Evolutionary conservation across 331 rosid genomes (phyloP), one percentile per base, ranked within the genome.

Genomic region (Erythrophleum ivorense): DNA sequence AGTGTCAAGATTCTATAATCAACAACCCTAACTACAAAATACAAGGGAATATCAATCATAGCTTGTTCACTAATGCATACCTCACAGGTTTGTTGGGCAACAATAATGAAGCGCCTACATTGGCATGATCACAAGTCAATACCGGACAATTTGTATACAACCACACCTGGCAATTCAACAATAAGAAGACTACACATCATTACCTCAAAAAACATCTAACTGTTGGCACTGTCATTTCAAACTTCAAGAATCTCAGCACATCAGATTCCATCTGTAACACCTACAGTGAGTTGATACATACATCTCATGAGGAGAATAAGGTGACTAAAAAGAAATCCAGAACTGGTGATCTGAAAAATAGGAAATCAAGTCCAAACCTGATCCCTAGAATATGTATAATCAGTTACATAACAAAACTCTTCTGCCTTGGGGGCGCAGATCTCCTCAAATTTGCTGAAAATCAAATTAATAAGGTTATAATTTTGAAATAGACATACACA

Each of bases 341-440:
- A 69, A 5, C 18, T 19, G 55, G 5, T 43, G 54, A 41, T 45
- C 54, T 43, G 6, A 69, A 19, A n/a, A 1, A 9, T 12, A 43
- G 36, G 16, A 41, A 43, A 78, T 13, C 16, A 33, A 77, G 24
- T 55, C 36, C 82, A 9, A 79, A 89, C 93, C 90, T 91, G 88
- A 6, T 91, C 87, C 50, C 83, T 91, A 40, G 89, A 88, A 55
- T 88, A 91, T 3, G 92, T 88, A 84, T 88, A 85, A 78, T 91
- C 92, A 13, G 94, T 91, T 71, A 91, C 85, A 78, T 91, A 91
- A 72, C 94, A 91, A 49, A 88, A 91, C 70, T 91, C 94, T 79
- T 88, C 92, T 78, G 86, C 94, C 76, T 91, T 92, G 60, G 94
- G 94, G 21, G 94, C 90, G 62, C 91, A 88, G 18, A 91, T 88